Base-by-base conservation (phyloP, 2,329 filamentous ascomycete species). In the Parascedosporium putredinis region DNA sequence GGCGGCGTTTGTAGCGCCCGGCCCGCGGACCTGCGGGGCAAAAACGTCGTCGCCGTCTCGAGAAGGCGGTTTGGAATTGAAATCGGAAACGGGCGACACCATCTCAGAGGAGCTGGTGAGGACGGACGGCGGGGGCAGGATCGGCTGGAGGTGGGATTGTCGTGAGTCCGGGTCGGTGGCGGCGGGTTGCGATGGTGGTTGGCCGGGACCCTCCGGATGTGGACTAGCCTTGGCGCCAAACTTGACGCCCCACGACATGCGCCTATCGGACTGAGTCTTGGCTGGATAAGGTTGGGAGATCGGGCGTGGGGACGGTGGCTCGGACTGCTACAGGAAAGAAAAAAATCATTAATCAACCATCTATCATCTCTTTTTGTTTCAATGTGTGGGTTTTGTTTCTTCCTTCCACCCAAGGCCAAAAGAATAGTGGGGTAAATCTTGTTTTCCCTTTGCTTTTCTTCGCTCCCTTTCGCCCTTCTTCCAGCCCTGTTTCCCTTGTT, bases 181-280 rank as follows among this genome's bases (percentile, higher is more conserved):
- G 38, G 54, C 50, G 14, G 50, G 54, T 31, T 18, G 38, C 3
- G 38, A 7, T 16, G 34, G 38, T 42, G 38, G 38, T 42, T 42
- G 38, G 38, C 18, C 38, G n/a, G 18, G 10, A 10, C n/a, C 20
- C 16, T 42, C 38, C 38, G n/a, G 38, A 42, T 42, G 38, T 20
- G 45, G 45, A 34, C 45, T 47, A 47, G 45, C 29, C 18, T 38
- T 25, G 50, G 66, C 60, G 54, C 65, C 59, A 55, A 67, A 55
- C 52, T 60, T 60, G 58, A 72, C 53, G 45, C 65, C 67, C 72
- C 71, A 75, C 22, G 72, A 74, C 45, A 63, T 61, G 50, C 70
- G 68, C 50, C 68, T 66, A 53, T 69, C 66, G 55, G 58, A 52
- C 62, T 68, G 66, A 55, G 55, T 55, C 55, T 62, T 53, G 52